These are phyloP conservation scores for Metschnikowia arizonensis DNA, from an alignment of 805 yeast genomes.

Conservation along the genomic window DNA sequence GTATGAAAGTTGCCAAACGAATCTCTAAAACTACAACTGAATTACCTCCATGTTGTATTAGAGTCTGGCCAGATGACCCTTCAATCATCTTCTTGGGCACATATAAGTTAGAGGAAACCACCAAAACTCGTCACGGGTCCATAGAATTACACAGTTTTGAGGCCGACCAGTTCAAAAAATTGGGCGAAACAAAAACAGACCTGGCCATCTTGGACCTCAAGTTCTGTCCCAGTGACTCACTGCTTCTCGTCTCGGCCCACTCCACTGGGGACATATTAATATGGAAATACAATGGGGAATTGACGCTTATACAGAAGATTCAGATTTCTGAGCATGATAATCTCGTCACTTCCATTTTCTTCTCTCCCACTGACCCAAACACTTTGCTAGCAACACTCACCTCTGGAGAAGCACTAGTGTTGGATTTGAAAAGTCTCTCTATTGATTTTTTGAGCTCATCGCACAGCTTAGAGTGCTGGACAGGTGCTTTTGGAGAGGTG, in stretches of 20 bases:
- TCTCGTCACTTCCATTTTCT: constrained; percentile 63
- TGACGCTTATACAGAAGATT: constrained; percentile 17
- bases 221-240: constrained; percentile 51
- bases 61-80: constrained; percentile 50
- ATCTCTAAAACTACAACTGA: constrained; percentile 34
- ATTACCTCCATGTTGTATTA: constrained; percentile 81
- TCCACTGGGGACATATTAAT: constrained; percentile 71
- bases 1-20: constrained; percentile 10
- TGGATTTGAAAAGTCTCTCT: constrained; percentile 26
- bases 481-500: constrained; percentile 62
- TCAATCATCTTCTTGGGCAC: constrained; percentile 67
- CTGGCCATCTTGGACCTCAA: constrained; percentile 79
- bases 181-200: constrained; percentile 30
- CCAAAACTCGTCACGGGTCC: constrained; percentile 62
- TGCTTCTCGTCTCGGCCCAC: constrained; percentile 59
- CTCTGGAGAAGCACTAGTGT: constrained; percentile 52
- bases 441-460: constrained; percentile 27
- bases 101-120: constrained; percentile 58
- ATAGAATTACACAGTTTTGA: constrained; percentile 39
- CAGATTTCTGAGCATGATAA: constrained; percentile 46
- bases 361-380: constrained; percentile 41
- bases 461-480: constrained; percentile 88
- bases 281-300: constrained; percentile 45
- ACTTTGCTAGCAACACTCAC: constrained; percentile 59
- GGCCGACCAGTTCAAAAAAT: constrained; percentile 12